Percentiles rank a stretch among this genome's conserved stretches.
phyloP scores from a whole-genome alignment of 805 yeast genomes.

The Metschnikowia amazonensis region DNA sequence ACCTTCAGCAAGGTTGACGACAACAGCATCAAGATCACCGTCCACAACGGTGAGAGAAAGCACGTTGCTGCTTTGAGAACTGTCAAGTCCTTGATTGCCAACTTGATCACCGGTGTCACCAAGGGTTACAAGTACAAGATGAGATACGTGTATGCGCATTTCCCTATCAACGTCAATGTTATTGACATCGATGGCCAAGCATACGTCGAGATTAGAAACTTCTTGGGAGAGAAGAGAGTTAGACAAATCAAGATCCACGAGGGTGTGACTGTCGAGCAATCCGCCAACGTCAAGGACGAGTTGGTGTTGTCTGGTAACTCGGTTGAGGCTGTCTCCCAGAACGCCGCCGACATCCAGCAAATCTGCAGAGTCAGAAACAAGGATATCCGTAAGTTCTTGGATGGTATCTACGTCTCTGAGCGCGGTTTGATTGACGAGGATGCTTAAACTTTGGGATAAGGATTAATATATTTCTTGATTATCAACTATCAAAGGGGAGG shows the following conservation, averaged over 20 bases:
- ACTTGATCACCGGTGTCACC: constrained; percentile 98
- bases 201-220: constrained; percentile 95
- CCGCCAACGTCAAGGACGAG: constrained; percentile 90
- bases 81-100: constrained; percentile 89
- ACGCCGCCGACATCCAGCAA: constrained; percentile 98
- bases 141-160: constrained; percentile 99
- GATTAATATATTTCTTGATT: constrained; percentile 25
- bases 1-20: constrained; percentile 78
- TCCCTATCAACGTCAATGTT: constrained; percentile 98
- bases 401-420: constrained; percentile 99
- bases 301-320: constrained; percentile 91
- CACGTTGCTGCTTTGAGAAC: constrained; percentile 99
- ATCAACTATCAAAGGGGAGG: constrained; percentile 19
- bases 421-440: constrained; percentile 84
- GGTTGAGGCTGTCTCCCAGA: constrained; percentile 94
- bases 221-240: constrained; percentile 98
- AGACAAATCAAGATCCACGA: constrained; percentile 82
- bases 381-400: constrained; percentile 99
- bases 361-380: constrained; percentile 98
- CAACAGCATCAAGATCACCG: constrained; percentile 78
- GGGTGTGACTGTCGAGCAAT: constrained; percentile 84
- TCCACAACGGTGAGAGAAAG: constrained; percentile 99
- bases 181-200: constrained; percentile 70
- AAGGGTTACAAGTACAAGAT: constrained; percentile 98
- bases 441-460: constrained; percentile 10